These are phyloP conservation scores for Talaromyces sp. DNA, from an alignment of 2,329 filamentous ascomycete genomes.

Conservation along the genomic window DNA sequence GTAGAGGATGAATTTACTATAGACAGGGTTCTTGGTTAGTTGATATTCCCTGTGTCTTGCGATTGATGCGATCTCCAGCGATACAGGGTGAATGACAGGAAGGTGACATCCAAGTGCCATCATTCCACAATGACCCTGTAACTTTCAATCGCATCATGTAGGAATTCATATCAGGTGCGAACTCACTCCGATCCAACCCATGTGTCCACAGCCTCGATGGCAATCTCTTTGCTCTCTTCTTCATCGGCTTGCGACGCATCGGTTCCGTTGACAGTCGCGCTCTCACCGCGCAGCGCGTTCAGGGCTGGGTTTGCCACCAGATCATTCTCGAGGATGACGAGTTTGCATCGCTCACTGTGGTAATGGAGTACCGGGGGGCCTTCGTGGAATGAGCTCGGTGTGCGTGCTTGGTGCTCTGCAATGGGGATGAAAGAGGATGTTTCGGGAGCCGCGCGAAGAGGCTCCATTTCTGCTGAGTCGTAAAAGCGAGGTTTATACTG, in stretches of 20 bases:
- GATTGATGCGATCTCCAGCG: too few species aligned
- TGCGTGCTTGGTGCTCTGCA: conserved; percentile 51
- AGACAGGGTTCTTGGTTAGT: background rate
- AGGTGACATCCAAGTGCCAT: too few species aligned
- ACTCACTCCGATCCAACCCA: conserved; percentile 55
- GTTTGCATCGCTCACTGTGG: conserved; percentile 48
- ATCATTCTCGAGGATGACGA: conserved; percentile 47
- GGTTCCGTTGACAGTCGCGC: background rate
- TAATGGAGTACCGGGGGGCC: conserved; percentile 52
- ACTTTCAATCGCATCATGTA: too few species aligned
- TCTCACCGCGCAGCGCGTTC: conserved; percentile 29
- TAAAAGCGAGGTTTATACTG: too few species aligned
- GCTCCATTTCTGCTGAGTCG: too few species aligned
- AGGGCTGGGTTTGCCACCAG: conserved; percentile 39
- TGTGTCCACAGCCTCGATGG: conserved; percentile 45
- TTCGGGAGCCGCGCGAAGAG: conserved; percentile 42
- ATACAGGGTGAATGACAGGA: too few species aligned
- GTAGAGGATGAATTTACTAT: conserved; percentile 49
- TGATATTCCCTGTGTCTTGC: too few species aligned
- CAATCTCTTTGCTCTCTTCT: conserved; percentile 35
- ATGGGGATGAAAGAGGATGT: conserved; percentile 47
- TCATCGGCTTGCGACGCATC: conserved; percentile 10
- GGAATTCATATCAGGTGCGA: too few species aligned
- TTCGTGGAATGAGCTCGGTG: conserved; percentile 51
- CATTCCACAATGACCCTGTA: too few species aligned